Percentiles rank a stretch among this genome's conserved stretches.
Evolutionary conservation across 2,329 filamentous ascomycete genomes (phyloP).

Genomic region (Lanzia echinophila): DNA sequence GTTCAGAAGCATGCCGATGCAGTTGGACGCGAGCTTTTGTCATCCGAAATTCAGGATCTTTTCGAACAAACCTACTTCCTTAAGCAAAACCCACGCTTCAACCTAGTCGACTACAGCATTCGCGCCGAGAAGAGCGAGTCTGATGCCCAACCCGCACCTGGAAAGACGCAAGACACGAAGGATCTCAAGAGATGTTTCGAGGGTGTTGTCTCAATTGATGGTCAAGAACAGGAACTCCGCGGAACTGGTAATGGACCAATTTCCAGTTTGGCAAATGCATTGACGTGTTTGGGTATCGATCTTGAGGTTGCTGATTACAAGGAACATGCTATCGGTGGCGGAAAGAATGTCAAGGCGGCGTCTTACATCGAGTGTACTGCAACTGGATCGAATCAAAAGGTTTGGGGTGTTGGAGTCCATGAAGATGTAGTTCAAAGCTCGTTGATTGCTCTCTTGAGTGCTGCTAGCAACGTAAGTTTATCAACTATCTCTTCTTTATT

Average conservation of each 20-base stretch:
- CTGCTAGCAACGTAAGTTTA: conserved; percentile 75
- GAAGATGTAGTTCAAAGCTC: conserved; percentile 88
- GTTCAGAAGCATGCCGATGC: conserved; percentile 77
- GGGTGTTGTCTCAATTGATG: conserved; percentile 77
- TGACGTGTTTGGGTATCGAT: conserved; percentile 72
- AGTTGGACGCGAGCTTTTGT: conserved; percentile 75
- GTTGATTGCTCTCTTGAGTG: conserved; percentile 77
- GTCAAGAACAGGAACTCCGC: conserved; percentile 67
- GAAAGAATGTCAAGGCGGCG: conserved; percentile 81
- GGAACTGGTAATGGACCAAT: conserved; percentile 87
- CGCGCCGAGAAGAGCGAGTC: conserved; percentile 72
- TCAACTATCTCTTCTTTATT: conserved; percentile 76
- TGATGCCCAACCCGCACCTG: conserved; percentile 59
- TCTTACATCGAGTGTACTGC: conserved; percentile 88
- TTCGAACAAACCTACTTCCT: conserved; percentile 87
- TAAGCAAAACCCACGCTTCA: conserved; percentile 75
- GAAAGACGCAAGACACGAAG: conserved; percentile 69
- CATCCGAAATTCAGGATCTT: conserved; percentile 76
- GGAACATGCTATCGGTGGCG: conserved; percentile 83
- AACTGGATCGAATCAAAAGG: conserved; percentile 57
- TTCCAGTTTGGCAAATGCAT: conserved; percentile 76
- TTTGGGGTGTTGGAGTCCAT: conserved; percentile 90
- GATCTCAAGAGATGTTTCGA: conserved; percentile 77
- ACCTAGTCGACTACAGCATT: conserved; percentile 86
- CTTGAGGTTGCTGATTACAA: conserved; percentile 93